Percentiles rank a stretch among this genome's conserved stretches.
Evolutionary conservation across 1,139 yeast species (phyloP).

Genomic region (Kodamaea arcana): DNA sequence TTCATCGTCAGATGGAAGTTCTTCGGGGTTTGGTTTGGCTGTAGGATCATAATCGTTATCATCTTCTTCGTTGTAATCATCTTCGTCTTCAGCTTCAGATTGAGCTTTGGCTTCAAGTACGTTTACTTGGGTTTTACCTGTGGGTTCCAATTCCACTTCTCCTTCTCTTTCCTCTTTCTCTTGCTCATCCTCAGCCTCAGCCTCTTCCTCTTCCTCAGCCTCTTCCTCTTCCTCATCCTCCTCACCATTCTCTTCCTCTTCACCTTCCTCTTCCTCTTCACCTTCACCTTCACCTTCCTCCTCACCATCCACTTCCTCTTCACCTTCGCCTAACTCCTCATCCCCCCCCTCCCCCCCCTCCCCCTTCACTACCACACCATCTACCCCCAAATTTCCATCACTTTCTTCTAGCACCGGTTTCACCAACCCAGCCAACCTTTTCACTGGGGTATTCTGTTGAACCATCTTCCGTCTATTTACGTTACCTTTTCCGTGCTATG

Average conservation of each 20-base stretch:
- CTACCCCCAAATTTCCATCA: too few species aligned
- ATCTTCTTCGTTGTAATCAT: conserved; percentile 54
- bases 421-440: too few species aligned
- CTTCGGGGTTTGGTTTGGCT: conserved; percentile 19
- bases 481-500: not conserved
- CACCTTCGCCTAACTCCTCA: too few species aligned
- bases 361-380: too few species aligned
- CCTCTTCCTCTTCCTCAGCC: too few species aligned
- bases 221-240: too few species aligned
- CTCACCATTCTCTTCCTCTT: too few species aligned
- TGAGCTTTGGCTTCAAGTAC: not conserved
- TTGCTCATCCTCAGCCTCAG: not conserved
- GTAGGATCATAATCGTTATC: conserved; percentile 63
- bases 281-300: not conserved
- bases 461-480: too few species aligned
- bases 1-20: conserved; percentile 17
- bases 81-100: conserved; percentile 8
- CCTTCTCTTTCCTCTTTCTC: too few species aligned
- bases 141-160: conserved; percentile 7
- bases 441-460: too few species aligned
- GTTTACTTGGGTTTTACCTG: not conserved
- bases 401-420: too few species aligned
- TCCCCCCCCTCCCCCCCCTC: too few species aligned
- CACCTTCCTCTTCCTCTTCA: conserved; percentile 1
- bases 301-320: not conserved